These are phyloP conservation scores for Neopestalotiopsis rosae DNA, from an alignment of 2,329 filamentous ascomycete species.

Conservation along the genomic window DNA sequence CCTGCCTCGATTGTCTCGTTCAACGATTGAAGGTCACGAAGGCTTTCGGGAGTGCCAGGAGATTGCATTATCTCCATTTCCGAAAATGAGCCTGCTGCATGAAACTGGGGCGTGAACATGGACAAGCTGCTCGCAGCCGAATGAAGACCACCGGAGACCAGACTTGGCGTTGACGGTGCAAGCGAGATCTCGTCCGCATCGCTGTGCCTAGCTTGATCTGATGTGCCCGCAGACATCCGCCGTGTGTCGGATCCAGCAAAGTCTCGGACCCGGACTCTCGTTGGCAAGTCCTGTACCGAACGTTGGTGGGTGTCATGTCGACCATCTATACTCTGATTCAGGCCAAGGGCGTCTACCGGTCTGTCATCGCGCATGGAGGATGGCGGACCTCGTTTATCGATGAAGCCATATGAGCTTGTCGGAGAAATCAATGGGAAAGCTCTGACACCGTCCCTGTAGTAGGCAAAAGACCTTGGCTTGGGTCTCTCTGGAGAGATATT, in stretches of 20 bases:
- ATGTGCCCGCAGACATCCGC: not conserved
- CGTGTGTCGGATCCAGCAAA: not conserved
- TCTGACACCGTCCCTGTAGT: not conserved
- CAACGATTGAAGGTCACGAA: constrained; percentile 6
- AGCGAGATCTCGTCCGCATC: constrained; percentile 20
- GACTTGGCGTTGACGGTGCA: constrained; percentile 34
- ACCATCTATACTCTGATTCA: not conserved
- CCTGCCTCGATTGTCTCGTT: constrained; percentile 8
- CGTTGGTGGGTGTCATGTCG: not conserved
- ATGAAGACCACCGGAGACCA: constrained; percentile 30
- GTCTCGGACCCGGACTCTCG: not conserved
- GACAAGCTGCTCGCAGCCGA: constrained; percentile 34
- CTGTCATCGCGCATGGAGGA: not conserved
- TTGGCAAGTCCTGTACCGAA: not conserved
- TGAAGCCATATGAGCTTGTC: constrained; percentile 5
- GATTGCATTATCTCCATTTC: constrained; percentile 15
- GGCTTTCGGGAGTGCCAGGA: constrained; percentile 5
- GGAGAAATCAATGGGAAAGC: constrained; percentile 9
- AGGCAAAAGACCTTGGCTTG: constrained; percentile 4
- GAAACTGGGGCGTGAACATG: constrained; percentile 33
- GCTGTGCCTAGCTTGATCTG: not conserved
- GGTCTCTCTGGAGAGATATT: not conserved
- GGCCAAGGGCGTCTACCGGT: not conserved
- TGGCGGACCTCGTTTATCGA: not conserved
- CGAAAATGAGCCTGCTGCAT: constrained; percentile 20